These are phyloP conservation scores for Mallotus nudiflorus DNA, from an alignment of 345 rosid species.

Conservation along the genomic window DNA sequence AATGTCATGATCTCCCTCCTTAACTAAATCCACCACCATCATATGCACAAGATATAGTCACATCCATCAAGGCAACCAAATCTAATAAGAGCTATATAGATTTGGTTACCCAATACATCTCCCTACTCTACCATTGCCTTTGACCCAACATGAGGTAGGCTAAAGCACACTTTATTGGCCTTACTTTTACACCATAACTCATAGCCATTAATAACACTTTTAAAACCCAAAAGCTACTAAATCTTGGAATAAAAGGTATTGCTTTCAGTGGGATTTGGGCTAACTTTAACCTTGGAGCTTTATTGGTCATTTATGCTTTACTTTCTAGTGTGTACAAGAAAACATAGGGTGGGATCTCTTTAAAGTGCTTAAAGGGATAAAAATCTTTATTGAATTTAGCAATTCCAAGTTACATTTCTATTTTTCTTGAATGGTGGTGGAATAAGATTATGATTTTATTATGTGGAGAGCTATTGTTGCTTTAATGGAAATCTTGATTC, in stretches of 20 bases:
- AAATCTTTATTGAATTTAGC: constrained; percentile 35
- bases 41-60: too few relatives aligned
- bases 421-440: constrained; percentile 61
- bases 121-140: too few relatives aligned
- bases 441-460: constrained; percentile 50
- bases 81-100: too few relatives aligned
- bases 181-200: too few relatives aligned
- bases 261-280: constrained; percentile 39
- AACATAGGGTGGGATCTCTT: constrained; percentile 40
- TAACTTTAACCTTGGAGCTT: constrained; percentile 36
- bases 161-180: too few relatives aligned
- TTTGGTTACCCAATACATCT: too few relatives aligned
- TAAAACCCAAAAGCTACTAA: too few relatives aligned
- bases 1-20: too few relatives aligned
- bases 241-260: constrained; percentile 46
- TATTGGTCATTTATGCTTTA: constrained; percentile 30
- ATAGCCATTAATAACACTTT: too few relatives aligned
- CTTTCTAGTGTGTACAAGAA: constrained; percentile 26
- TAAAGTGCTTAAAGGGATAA: constrained; percentile 41
- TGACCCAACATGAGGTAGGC: too few relatives aligned
- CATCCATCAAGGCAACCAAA: too few relatives aligned
- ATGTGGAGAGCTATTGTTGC: constrained; percentile 47
- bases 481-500: constrained; percentile 49
- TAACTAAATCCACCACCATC: too few relatives aligned
- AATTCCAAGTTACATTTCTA: constrained; percentile 46